These are phyloP conservation scores for Lumnitzera littorea DNA, from an alignment of 345 rosid genomes.

Conservation along the genomic window DNA sequence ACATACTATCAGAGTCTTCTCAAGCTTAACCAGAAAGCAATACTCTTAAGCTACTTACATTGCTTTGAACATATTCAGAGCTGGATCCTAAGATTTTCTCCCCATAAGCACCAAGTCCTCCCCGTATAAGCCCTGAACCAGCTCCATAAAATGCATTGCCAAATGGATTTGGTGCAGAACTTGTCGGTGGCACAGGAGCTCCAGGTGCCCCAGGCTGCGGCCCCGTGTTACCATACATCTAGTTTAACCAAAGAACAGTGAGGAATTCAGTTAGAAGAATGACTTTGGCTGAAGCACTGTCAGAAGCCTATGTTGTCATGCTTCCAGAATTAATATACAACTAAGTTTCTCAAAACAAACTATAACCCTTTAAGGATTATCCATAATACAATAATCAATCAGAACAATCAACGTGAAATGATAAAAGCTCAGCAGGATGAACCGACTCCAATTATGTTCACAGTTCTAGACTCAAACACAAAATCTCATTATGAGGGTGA, in stretches of 20 bases:
- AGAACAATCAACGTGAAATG: no score
- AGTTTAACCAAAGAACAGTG: constrained; percentile 14
- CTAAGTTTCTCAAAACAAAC: no score
- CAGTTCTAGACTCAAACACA: no score
- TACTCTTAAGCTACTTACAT: constrained; percentile 44
- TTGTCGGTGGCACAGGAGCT: constrained; percentile 40
- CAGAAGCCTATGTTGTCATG: no score
- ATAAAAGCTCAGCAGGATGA: no score
- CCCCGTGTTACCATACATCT: constrained; percentile 73
- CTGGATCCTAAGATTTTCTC: constrained; percentile 88
- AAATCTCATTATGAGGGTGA: no score
- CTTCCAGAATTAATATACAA: no score
- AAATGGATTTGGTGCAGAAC: constrained; percentile 75
- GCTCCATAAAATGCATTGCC: constrained; percentile 92
- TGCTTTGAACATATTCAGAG: constrained; percentile 97
- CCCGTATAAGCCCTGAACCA: constrained; percentile 83
- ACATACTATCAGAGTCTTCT: no score
- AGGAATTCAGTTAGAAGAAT: constrained; percentile 2
- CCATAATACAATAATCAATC: no score
- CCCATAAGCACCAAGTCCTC: constrained; percentile 94
- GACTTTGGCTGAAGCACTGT: not conserved
- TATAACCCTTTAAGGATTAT: no score
- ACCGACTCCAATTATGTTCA: no score
- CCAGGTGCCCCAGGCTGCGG: constrained; percentile 63
- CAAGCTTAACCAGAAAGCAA: no score